Percentiles rank a stretch among this genome's conserved stretches.
Conservation (phyloP, 129 eudicot species). For the Mikania micrantha region DNA sequence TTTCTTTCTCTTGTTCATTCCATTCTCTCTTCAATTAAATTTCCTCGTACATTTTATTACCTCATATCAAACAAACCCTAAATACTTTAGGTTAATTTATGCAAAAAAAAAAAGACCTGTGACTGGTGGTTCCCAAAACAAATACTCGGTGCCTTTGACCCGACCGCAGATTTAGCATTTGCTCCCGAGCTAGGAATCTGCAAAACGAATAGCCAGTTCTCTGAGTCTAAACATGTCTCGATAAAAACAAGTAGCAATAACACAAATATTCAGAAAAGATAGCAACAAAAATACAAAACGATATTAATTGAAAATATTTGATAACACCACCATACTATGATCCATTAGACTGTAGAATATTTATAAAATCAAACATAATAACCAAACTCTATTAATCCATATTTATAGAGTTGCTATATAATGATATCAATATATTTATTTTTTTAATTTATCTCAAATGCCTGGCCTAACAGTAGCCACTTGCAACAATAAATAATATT, state of each 20-base stretch:
- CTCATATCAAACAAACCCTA: too few species aligned
- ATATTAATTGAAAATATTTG: neutral
- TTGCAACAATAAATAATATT: neutral
- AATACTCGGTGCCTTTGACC: neutral
- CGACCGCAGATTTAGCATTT: neutral
- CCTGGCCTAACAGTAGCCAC: neutral
- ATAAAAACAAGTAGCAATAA: neutral
- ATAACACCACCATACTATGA: neutral
- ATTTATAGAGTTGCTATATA: neutral
- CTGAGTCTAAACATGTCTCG: neutral
- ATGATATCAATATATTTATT: neutral
- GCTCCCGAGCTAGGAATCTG: slow-evolving; percentile 22
- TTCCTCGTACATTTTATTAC: too few species aligned
- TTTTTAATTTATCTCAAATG: neutral
- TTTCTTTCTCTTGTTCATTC: too few species aligned
- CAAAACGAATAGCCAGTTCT: slow-evolving; percentile 10
- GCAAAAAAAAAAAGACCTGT: neutral
- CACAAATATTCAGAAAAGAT: neutral
- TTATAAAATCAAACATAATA: neutral
- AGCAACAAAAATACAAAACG: neutral
- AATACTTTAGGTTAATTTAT: neutral
- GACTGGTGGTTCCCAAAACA: neutral
- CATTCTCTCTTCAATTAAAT: too few species aligned
- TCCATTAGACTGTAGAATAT: neutral
- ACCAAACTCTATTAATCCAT: neutral